These are phyloP conservation scores for Fusarium beomiforme DNA, from an alignment of 2,329 filamentous ascomycete species.

Conservation along the genomic window DNA sequence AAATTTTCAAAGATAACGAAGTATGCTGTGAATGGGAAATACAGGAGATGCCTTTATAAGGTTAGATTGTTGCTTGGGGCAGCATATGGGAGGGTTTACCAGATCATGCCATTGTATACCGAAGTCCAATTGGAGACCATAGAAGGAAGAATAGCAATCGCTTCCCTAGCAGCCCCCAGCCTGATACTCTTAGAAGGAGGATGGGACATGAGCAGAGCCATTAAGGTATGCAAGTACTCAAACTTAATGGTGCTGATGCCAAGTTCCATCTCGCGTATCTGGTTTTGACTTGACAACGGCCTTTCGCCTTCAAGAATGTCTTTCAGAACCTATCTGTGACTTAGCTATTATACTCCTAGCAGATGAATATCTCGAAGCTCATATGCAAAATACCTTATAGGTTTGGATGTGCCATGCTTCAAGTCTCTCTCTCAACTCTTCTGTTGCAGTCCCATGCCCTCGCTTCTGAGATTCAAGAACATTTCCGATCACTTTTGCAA, in stretches of 20 bases:
- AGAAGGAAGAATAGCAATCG: neutral
- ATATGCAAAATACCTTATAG: neutral
- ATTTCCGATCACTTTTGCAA: neutral
- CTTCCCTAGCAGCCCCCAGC: neutral
- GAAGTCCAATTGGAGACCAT: slow-evolving; percentile 10
- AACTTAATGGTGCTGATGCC: slow-evolving; percentile 2
- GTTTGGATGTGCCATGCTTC: neutral
- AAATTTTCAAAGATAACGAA: slow-evolving; percentile 14
- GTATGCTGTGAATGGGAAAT: slow-evolving; percentile 13
- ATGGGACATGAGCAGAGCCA: neutral
- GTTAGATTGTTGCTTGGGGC: accelerated
- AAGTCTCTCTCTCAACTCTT: neutral
- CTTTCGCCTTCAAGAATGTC: neutral
- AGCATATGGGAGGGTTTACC: neutral
- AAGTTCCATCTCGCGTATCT: neutral
- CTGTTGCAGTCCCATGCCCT: too few species aligned
- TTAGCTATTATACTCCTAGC: neutral
- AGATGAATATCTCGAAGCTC: neutral
- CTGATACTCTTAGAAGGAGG: neutral
- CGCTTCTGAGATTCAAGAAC: neutral
- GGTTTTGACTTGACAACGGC: neutral
- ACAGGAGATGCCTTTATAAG: neutral
- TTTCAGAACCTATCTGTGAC: neutral
- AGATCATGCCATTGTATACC: slow-evolving; percentile 9
- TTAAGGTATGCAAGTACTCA: neutral